phyloP scores from a whole-genome alignment of 805 yeast species.

The Pichia rugopelliculosa region DNA sequence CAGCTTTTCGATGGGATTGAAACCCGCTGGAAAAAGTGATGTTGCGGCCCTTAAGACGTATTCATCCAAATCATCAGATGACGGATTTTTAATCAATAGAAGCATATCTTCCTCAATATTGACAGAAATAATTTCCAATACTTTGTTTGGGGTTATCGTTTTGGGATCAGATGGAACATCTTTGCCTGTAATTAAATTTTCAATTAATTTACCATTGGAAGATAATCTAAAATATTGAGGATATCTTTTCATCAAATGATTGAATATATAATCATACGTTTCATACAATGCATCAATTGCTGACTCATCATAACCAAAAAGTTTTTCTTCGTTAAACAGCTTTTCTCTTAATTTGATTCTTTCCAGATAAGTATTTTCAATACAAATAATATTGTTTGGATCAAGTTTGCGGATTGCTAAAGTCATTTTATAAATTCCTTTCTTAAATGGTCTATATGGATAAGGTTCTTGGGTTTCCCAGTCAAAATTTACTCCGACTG shows the following conservation, averaged over 20 bases:
- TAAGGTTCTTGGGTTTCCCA: slow-evolving; percentile 40
- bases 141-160: slow-evolving; percentile 8
- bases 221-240: slow-evolving; percentile 41
- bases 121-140: slow-evolving; percentile 14
- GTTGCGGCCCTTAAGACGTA: slow-evolving; percentile 51
- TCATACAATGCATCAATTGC: slow-evolving; percentile 37
- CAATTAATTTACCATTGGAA: slow-evolving; percentile 18
- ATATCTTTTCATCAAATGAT: slow-evolving; percentile 39
- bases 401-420: slow-evolving; percentile 49
- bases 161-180: slow-evolving; percentile 28
- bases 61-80: slow-evolving; percentile 39
- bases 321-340: slow-evolving; percentile 4
- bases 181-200: slow-evolving; percentile 37
- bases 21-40: slow-evolving; percentile 66
- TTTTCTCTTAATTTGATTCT: slow-evolving; percentile 35
- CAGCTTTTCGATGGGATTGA: slow-evolving; percentile 50
- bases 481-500: slow-evolving; percentile 32
- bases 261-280: slow-evolving; percentile 12
- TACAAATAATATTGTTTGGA: slow-evolving; percentile 48
- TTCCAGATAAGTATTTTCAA: slow-evolving; percentile 53
- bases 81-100: slow-evolving; percentile 37
- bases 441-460: slow-evolving; percentile 40
- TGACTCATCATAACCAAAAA: slow-evolving; percentile 20
- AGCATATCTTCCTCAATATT: slow-evolving; percentile 59
- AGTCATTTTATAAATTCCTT: slow-evolving; percentile 47